Evolutionary conservation across 2,329 filamentous ascomycete genomes (phyloP).

Genomic region (Colletotrichum horii): DNA sequence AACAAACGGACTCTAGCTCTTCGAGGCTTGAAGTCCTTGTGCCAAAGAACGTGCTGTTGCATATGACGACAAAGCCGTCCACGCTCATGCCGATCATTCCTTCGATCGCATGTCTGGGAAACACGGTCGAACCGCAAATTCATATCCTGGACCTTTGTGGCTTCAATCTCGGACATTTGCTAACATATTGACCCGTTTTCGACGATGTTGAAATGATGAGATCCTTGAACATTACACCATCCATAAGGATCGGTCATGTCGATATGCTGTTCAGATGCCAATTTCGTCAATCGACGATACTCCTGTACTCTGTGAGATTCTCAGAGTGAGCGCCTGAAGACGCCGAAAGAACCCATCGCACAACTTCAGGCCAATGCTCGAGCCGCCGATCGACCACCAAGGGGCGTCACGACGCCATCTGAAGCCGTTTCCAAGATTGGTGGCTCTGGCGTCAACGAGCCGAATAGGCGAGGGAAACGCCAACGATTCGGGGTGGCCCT

Average conservation of each 20-base stretch:
- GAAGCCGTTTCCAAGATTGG: not conserved
- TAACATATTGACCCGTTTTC: not conserved
- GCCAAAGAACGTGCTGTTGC: not conserved
- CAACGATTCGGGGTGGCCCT: not conserved
- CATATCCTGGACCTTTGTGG: not conserved
- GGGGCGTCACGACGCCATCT: not conserved
- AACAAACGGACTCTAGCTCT: not conserved
- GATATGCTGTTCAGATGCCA: not conserved
- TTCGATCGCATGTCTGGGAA: not conserved
- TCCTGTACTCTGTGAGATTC: not conserved
- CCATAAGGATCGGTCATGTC: not conserved
- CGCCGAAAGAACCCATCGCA: not conserved
- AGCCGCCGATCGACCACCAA: not conserved
- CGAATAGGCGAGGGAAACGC: not conserved
- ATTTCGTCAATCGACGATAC: not conserved
- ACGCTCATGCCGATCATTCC: not conserved
- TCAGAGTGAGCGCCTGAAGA: not conserved
- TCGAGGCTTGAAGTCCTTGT: not conserved
- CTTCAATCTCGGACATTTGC: not conserved
- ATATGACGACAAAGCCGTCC: not conserved
- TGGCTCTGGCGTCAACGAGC: not conserved
- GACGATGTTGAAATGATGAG: not conserved
- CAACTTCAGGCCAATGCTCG: not conserved
- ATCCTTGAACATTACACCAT: not conserved
- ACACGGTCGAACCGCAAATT: not conserved